Evolutionary conservation across 2,329 filamentous ascomycete genomes (phyloP).

Genomic region (Phymatotrichopsis omnivora): DNA sequence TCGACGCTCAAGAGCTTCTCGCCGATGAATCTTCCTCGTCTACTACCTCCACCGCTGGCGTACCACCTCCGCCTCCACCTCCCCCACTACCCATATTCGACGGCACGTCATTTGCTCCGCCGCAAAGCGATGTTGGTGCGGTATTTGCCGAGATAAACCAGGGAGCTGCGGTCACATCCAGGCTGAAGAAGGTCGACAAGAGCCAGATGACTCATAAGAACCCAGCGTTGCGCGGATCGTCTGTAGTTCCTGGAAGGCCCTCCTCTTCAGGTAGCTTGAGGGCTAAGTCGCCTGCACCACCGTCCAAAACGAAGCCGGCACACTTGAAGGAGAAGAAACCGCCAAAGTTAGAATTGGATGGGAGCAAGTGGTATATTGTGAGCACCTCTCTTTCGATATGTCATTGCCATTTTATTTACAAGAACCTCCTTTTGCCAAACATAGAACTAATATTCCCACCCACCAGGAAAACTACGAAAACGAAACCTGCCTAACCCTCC

Average conservation of each 20-base stretch:
- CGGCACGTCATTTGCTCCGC: conserved; percentile 45
- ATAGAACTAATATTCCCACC: not conserved
- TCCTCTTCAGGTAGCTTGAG: conserved; percentile 45
- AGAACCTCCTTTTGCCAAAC: not conserved
- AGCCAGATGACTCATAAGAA: conserved; percentile 99
- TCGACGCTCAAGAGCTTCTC: conserved; percentile 61
- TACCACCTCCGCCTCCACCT: conserved; percentile 36
- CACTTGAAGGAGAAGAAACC: conserved; percentile 78
- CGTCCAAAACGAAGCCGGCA: conserved; percentile 77
- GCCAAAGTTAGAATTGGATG: conserved; percentile 65
- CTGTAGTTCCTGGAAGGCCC: conserved; percentile 53
- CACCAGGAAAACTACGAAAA: conserved; percentile 80
- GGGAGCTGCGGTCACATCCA: conserved; percentile 76
- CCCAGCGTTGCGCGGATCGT: conserved; percentile 65
- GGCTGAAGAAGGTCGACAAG: conserved; percentile 84
- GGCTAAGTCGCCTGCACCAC: conserved; percentile 76
- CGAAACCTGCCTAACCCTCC: conserved; percentile 59
- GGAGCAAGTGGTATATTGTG: conserved; percentile 88
- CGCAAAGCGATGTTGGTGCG: conserved; percentile 59
- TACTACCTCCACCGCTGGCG: conserved; percentile 31
- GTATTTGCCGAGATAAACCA: conserved; percentile 90
- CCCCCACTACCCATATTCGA: conserved; percentile 51
- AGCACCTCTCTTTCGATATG: conserved; percentile 30
- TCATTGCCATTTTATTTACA: conserved; percentile 10
- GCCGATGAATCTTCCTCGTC: conserved; percentile 43